Evolutionary conservation across 768 basidiomycete species (phyloP).

Genomic region (Tricholoma furcatifolium): DNA sequence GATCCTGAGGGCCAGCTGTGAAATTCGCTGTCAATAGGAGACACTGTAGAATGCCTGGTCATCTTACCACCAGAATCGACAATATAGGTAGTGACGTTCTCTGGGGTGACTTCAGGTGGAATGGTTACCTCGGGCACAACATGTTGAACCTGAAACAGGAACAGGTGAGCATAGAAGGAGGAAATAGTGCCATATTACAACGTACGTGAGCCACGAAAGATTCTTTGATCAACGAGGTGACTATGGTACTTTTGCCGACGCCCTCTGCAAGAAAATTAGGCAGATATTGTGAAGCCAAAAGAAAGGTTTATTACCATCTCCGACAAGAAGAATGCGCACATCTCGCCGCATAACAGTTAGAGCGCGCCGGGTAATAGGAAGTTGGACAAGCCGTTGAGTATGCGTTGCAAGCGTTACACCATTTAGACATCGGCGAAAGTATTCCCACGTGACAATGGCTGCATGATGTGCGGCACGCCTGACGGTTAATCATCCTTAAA

Average conservation of each 20-base stretch:
- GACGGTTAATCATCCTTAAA: no score
- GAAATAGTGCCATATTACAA: slow-evolving; percentile 5
- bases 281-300: slow-evolving; percentile 10
- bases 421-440: slow-evolving; percentile 10
- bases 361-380: slow-evolving; percentile 6
- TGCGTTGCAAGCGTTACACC: slow-evolving; percentile 3
- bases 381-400: slow-evolving; percentile 1
- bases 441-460: slow-evolving; percentile 17
- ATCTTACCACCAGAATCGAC: slow-evolving; percentile 89
- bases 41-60: neutral
- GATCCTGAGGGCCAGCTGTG: slow-evolving; percentile 82
- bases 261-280: slow-evolving; percentile 58
- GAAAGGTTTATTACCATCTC: slow-evolving; percentile 69
- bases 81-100: slow-evolving; percentile 97
- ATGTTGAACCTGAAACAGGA: slow-evolving; percentile 92
- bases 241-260: slow-evolving; percentile 97
- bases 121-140: slow-evolving; percentile 97
- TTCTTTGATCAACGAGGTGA: slow-evolving; percentile 96
- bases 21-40: slow-evolving; percentile 10
- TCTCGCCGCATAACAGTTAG: slow-evolving; percentile 71
- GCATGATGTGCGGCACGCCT: neutral
- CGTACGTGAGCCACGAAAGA: slow-evolving; percentile 85
- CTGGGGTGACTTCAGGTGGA: slow-evolving; percentile 94
- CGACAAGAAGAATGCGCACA: slow-evolving; percentile 91
- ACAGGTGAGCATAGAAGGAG: slow-evolving; percentile 2